Base-by-base conservation (phyloP, 768 basidiomycete species). In the Boletus eberwhitei region DNA sequence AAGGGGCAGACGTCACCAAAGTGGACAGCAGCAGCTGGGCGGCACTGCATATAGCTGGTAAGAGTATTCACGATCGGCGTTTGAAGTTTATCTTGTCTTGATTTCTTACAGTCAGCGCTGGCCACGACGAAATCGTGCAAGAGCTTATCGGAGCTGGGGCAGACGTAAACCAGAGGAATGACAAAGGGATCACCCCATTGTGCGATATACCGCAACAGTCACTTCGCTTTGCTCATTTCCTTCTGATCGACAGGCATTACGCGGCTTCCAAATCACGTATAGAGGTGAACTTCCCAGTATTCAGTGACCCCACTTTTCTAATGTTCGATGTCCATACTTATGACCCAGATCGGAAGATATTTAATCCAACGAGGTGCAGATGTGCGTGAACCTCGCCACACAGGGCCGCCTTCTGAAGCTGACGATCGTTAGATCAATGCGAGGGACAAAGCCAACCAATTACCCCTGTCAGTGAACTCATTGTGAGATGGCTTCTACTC, bases 231-330 rank as follows among this genome's bases (percentile, higher is more conserved):
- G 6, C 31, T 68, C 36, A 66, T 16, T 22, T 14, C 8, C 45
- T 40, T 55, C 55, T 32, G 50, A 57, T 45, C 41, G 37, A 48
- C 53, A 96, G 93, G 63, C 92, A 95, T 72, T 96, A 96, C 65
- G 92, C 93, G 29, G 93, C 93, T 42, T 96, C 93, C 31, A 95
- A 94, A 70, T 87, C 92, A 52, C 88, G 85, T 41, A 81, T 93
- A 58, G 88, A 92, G 65, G 92, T 90, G 64, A 52, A 36, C 29
- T 62, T 71, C 62, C 64, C 64, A 45, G 55, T 60, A 64, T 55
- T 54, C 58, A 59, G 58, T 56, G 53, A 52, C 65, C 54, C 60
- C 53, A 49, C 57, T 44, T 50, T 48, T 50, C 50, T 59, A 47
- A 59, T 21, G 5, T 60, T 62, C 64, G 19, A 17, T 74, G 64